phyloP scores from a whole-genome alignment of 306 rosid species.

The Vachellia collinsii region DNA sequence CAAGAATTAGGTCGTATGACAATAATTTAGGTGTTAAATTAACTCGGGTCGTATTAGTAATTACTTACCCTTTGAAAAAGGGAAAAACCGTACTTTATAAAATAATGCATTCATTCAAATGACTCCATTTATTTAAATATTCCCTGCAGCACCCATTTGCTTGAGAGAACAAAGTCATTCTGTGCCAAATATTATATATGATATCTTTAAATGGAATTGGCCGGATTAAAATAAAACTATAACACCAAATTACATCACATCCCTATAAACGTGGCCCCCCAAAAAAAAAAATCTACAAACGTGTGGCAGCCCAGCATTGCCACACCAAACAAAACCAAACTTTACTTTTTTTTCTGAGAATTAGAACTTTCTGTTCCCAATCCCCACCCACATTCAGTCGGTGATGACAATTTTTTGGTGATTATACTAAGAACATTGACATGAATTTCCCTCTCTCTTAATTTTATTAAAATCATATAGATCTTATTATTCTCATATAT shows the following conservation, averaged over 20 bases:
- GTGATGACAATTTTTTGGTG: neutral
- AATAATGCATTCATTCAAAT: neutral
- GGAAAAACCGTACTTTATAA: neutral
- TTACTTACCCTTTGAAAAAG: neutral
- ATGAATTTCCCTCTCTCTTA: neutral
- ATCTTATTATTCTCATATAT: no score
- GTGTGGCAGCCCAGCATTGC: conserved; percentile 19
- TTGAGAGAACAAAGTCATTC: no score
- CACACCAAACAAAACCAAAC: neutral
- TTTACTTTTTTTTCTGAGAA: neutral
- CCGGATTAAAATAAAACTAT: neutral
- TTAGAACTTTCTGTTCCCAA: neutral
- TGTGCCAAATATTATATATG: no score
- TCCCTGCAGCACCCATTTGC: no score
- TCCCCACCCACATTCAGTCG: neutral
- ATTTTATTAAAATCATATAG: no score
- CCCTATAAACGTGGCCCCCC: neutral
- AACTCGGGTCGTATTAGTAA: neutral
- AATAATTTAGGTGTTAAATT: neutral
- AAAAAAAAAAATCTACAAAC: neutral
- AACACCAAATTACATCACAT: neutral
- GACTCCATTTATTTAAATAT: no score
- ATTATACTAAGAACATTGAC: neutral
- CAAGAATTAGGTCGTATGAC: neutral
- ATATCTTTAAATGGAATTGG: neutral